phyloP scores from a whole-genome alignment of 2,329 filamentous ascomycete genomes.

The Fusarium pseudocircinatum region DNA sequence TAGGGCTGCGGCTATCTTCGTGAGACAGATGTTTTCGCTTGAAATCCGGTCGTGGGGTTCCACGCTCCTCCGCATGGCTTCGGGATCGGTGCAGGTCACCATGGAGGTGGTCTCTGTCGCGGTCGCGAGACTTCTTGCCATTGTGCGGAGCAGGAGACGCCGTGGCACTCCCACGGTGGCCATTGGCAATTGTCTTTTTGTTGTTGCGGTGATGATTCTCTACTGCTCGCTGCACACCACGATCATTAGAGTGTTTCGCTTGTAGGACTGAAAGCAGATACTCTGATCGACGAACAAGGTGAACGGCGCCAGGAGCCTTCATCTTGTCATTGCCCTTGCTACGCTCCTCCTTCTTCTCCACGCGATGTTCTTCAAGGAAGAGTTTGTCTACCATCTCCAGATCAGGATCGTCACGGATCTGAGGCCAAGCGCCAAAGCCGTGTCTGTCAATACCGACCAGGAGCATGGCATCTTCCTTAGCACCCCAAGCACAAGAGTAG shows the following conservation, averaged over 20 bases:
- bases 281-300: slow-evolving; percentile 92
- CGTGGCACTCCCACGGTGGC: slow-evolving; percentile 71
- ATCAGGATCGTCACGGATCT: slow-evolving; percentile 91
- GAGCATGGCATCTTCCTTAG: slow-evolving; percentile 96
- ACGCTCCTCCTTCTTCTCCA: slow-evolving; percentile 95
- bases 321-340: slow-evolving; percentile 79
- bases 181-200: slow-evolving; percentile 75
- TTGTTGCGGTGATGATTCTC: slow-evolving; percentile 97
- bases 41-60: slow-evolving; percentile 61
- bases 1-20: slow-evolving; percentile 55
- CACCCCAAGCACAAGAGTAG: slow-evolving; percentile 92
- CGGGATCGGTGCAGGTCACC: slow-evolving; percentile 62
- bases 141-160: slow-evolving; percentile 74
- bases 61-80: slow-evolving; percentile 61
- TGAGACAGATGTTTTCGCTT: slow-evolving; percentile 70
- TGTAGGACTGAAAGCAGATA: slow-evolving; percentile 96
- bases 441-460: slow-evolving; percentile 92
- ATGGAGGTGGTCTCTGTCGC: slow-evolving; percentile 57
- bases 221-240: slow-evolving; percentile 78
- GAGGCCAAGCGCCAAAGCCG: slow-evolving; percentile 94
- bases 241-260: slow-evolving; percentile 81
- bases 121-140: slow-evolving; percentile 57
- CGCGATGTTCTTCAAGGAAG: slow-evolving; percentile 97
- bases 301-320: slow-evolving; percentile 95
- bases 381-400: slow-evolving; percentile 89